Conservation (phyloP, 1,284 basidiomycete genomes). For the Apiotrichum porosum region DNA sequence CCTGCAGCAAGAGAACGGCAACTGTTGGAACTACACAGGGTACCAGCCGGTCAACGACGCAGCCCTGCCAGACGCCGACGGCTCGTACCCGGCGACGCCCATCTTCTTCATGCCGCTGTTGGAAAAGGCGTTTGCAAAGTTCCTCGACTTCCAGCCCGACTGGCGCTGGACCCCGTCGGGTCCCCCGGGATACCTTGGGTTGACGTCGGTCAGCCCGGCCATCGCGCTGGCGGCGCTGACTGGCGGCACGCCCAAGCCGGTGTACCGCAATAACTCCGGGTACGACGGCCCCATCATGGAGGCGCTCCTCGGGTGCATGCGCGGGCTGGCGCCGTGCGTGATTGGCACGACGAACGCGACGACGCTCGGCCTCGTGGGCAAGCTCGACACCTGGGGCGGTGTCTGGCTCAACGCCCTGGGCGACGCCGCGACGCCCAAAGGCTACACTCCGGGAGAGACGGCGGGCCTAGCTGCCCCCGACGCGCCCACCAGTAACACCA, state of each 20-base stretch:
- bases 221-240: conserved; percentile 17
- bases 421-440: background rate
- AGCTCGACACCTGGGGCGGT: background rate
- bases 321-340: conserved; percentile 11
- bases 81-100: conserved; percentile 12
- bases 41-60: conserved; percentile 20
- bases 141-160: conserved; percentile 14
- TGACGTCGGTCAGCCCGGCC: conserved; percentile 9
- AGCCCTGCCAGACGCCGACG: conserved; percentile 5
- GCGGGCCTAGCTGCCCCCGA: conserved; percentile 7
- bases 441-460: conserved; percentile 4
- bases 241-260: conserved; percentile 11
- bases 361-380: conserved; percentile 13
- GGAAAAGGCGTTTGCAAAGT: conserved; percentile 24
- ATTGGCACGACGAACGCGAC: conserved; percentile 10
- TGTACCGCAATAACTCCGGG: conserved; percentile 1
- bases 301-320: conserved; percentile 14
- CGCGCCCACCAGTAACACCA: conserved; percentile 3
- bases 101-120: conserved; percentile 23
- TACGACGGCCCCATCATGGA: conserved; percentile 10
- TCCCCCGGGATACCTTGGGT: conserved; percentile 8
- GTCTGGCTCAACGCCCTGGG: conserved; percentile 14
- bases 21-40: conserved; percentile 16
- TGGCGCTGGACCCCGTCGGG: conserved; percentile 1
- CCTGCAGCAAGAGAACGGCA: conserved; percentile 8